A percentile compares a stretch with the other conserved stretches of the same genome.
These are phyloP conservation scores for Vigna reflexopilosa DNA, from an alignment of 306 rosid genomes.

Conservation along the genomic window DNA sequence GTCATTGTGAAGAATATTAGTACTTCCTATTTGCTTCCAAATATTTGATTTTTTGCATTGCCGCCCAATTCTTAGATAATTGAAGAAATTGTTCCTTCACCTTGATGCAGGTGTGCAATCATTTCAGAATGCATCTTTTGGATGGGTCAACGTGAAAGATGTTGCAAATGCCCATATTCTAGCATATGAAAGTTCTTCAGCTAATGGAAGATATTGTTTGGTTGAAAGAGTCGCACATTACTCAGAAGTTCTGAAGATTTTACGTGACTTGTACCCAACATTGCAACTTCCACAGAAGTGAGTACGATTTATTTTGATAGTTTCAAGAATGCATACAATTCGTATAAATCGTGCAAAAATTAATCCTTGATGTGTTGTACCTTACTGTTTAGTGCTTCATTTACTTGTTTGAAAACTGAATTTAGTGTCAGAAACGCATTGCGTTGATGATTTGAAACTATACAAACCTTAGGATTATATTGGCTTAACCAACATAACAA, in stretches of 20 bases:
- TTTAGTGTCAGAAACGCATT: neutral
- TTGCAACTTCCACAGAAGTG: slow-evolving; percentile 65
- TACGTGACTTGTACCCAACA: slow-evolving; percentile 59
- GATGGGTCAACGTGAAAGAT: slow-evolving; percentile 79
- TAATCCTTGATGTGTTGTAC: neutral
- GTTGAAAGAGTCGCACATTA: slow-evolving; percentile 60
- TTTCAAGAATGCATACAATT: neutral
- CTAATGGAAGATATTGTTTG: slow-evolving; percentile 73
- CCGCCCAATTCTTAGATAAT: neutral
- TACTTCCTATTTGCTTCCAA: neutral
- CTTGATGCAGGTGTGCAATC: slow-evolving; percentile 61
- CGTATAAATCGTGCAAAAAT: neutral
- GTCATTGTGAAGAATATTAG: neutral
- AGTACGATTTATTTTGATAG: slow-evolving; percentile 31
- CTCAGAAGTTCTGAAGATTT: slow-evolving; percentile 55
- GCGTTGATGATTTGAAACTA: neutral
- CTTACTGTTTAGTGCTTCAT: neutral
- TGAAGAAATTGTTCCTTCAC: neutral
- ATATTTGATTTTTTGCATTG: neutral
- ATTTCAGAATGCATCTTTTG: slow-evolving; percentile 53
- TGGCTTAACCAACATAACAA: neutral
- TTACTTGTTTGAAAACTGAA: neutral
- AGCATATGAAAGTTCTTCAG: slow-evolving; percentile 74
- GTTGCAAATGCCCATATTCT: slow-evolving; percentile 75
- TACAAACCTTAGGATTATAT: neutral